Evolutionary conservation across 345 rosid species (phyloP).

Genomic region (thale cress (Arabidopsis thaliana)): TAIR10.1 NC_003071.7:17508001-17508500

Average conservation of each 20-base stretch:
- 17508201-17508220: slow-evolving; percentile 34
- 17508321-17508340: slow-evolving; percentile 59
- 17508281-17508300: slow-evolving; percentile 62
- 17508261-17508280: slow-evolving; percentile 38
- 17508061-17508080: slow-evolving; percentile 48
- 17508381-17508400: slow-evolving; percentile 21
- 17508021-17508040: slow-evolving; percentile 56
- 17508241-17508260: slow-evolving; percentile 26
- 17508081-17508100: slow-evolving; percentile 61
- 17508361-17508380: slow-evolving; percentile 27
- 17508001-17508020: slow-evolving; percentile 45
- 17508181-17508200: slow-evolving; percentile 39
- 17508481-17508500: slow-evolving; percentile 21
- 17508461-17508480: slow-evolving; percentile 43
- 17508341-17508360: no score
- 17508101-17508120: slow-evolving; percentile 42
- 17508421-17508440: neutral
- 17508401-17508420: slow-evolving; percentile 5
- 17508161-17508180: slow-evolving; percentile 57
- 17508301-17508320: slow-evolving; percentile 97
- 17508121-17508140: slow-evolving; percentile 62
- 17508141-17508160: slow-evolving; percentile 81
- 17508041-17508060: slow-evolving; percentile 57
- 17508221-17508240: slow-evolving; percentile 36
- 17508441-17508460: slow-evolving; percentile 20